Conservation (phyloP, 2,329 filamentous ascomycete species). For the Colletotrichum higginsianum region DNA sequence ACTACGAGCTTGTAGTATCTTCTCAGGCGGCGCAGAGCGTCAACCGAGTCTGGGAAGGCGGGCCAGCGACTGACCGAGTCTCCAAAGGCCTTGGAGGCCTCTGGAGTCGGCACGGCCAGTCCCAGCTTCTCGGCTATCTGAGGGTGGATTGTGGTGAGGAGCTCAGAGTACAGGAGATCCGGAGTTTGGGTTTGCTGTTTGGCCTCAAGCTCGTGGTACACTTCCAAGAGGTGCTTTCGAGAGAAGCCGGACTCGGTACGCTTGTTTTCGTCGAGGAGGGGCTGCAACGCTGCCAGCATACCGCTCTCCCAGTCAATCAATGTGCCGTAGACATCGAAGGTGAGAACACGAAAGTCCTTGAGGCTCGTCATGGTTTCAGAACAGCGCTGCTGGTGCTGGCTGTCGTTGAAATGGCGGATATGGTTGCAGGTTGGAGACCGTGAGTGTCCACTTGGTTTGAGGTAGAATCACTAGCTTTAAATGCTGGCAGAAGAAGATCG, state of each 20-base stretch:
- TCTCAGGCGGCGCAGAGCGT: slow-evolving; percentile 64
- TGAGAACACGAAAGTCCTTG: slow-evolving; percentile 62
- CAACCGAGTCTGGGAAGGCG: slow-evolving; percentile 72
- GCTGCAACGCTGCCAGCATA: slow-evolving; percentile 68
- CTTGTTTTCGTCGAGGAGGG: slow-evolving; percentile 58
- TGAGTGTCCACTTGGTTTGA: not conserved
- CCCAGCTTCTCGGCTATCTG: slow-evolving; percentile 61
- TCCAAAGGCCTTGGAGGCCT: slow-evolving; percentile 65
- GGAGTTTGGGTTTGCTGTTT: slow-evolving; percentile 70
- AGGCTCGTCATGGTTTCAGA: slow-evolving; percentile 30
- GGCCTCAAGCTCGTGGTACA: slow-evolving; percentile 61
- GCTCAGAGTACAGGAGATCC: slow-evolving; percentile 69
- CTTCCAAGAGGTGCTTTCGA: slow-evolving; percentile 57
- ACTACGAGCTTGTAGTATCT: slow-evolving; percentile 71
- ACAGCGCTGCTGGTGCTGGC: not conserved
- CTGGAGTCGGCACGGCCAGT: slow-evolving; percentile 52
- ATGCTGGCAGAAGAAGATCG: not conserved
- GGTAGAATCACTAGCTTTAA: not conserved
- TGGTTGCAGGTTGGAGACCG: not conserved
- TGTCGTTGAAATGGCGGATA: no score
- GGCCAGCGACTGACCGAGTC: slow-evolving; percentile 68
- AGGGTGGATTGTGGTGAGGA: slow-evolving; percentile 67
- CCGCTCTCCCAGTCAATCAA: slow-evolving; percentile 84
- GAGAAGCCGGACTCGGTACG: slow-evolving; percentile 50
- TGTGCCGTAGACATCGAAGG: slow-evolving; percentile 87